Conservation (phyloP, 2,329 filamentous ascomycete species). For the Cercospora canescens region DNA sequence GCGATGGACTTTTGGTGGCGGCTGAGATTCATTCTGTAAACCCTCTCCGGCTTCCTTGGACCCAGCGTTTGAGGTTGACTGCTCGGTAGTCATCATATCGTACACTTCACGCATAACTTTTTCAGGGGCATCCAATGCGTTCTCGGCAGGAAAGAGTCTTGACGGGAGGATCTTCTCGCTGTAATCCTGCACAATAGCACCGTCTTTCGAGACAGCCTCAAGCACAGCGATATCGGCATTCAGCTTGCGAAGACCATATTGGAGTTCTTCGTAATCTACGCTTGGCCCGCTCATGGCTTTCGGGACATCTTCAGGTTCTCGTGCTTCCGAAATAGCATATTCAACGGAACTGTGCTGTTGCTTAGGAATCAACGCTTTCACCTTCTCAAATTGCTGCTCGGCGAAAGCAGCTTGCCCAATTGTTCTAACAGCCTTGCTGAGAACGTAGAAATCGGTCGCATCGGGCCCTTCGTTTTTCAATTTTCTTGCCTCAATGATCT, state of each 20-base stretch:
- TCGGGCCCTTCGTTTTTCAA: slow-evolving; percentile 18
- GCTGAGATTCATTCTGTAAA: background rate
- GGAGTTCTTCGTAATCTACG: slow-evolving; percentile 9
- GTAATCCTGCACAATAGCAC: slow-evolving; percentile 36
- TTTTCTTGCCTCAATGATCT: slow-evolving; percentile 27
- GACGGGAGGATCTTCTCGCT: slow-evolving; percentile 38
- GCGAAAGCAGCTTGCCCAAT: slow-evolving; percentile 25
- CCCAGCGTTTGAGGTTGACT: slow-evolving; percentile 19
- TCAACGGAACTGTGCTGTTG: slow-evolving; percentile 7
- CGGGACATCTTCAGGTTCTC: background rate
- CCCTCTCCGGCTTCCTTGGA: background rate
- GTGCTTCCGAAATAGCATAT: slow-evolving; percentile 13
- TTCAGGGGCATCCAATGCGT: slow-evolving; percentile 23
- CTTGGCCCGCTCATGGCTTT: background rate
- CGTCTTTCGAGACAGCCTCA: slow-evolving; percentile 22
- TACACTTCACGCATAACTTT: slow-evolving; percentile 42
- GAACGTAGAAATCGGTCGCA: slow-evolving; percentile 28
- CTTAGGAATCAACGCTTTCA: slow-evolving; percentile 13
- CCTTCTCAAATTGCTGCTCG: slow-evolving; percentile 19
- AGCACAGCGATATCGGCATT: slow-evolving; percentile 28
- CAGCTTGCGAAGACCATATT: slow-evolving; percentile 20
- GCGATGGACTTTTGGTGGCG: background rate
- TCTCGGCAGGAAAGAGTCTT: slow-evolving; percentile 32
- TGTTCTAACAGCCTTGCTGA: slow-evolving; percentile 30
- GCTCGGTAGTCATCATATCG: slow-evolving; percentile 47